Conservation (phyloP, 2,329 filamentous ascomycete species). For the Lachnellula occidentalis region DNA sequence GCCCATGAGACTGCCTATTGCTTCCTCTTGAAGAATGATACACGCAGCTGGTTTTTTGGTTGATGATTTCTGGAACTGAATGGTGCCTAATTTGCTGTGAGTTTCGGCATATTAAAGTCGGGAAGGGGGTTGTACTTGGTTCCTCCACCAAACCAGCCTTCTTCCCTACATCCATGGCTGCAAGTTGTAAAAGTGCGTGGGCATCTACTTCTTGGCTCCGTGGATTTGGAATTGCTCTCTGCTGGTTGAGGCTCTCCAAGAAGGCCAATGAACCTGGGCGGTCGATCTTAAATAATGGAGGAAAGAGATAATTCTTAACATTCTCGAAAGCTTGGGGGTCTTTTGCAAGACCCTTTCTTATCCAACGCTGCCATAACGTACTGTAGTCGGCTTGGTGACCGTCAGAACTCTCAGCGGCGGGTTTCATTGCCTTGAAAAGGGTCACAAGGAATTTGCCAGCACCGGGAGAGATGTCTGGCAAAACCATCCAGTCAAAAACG, state of each 20-base stretch:
- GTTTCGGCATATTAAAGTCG: slow-evolving; percentile 8
- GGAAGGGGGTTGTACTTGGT: slow-evolving; percentile 41
- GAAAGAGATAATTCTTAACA: slow-evolving; percentile 59
- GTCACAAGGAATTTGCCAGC: slow-evolving; percentile 57
- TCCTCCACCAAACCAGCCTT: slow-evolving; percentile 65
- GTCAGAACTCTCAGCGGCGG: slow-evolving; percentile 19
- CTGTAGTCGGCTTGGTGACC: slow-evolving; percentile 35
- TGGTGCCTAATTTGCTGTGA: slow-evolving; percentile 10
- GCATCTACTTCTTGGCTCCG: slow-evolving; percentile 43
- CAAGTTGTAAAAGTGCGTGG: slow-evolving; percentile 55
- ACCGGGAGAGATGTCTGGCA: slow-evolving; percentile 53
- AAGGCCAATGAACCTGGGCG: slow-evolving; percentile 49
- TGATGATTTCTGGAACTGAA: slow-evolving; percentile 34
- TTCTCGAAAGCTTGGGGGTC: slow-evolving; percentile 52
- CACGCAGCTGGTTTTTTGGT: slow-evolving; percentile 29
- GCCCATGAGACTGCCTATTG: slow-evolving; percentile 48
- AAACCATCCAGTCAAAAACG: slow-evolving; percentile 50
- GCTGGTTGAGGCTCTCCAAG: slow-evolving; percentile 50
- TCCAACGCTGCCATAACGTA: slow-evolving; percentile 49
- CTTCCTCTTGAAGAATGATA: slow-evolving; percentile 35
- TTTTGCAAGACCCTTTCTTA: slow-evolving; percentile 44
- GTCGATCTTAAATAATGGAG: slow-evolving; percentile 57
- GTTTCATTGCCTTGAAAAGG: slow-evolving; percentile 43
- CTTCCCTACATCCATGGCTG: slow-evolving; percentile 66
- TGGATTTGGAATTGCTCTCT: slow-evolving; percentile 42